Evolutionary conservation across 208 protist species (phyloP), one percentile per base, ranked within the genome.

Genomic region (Dictyostelium gargantuum): DNA sequence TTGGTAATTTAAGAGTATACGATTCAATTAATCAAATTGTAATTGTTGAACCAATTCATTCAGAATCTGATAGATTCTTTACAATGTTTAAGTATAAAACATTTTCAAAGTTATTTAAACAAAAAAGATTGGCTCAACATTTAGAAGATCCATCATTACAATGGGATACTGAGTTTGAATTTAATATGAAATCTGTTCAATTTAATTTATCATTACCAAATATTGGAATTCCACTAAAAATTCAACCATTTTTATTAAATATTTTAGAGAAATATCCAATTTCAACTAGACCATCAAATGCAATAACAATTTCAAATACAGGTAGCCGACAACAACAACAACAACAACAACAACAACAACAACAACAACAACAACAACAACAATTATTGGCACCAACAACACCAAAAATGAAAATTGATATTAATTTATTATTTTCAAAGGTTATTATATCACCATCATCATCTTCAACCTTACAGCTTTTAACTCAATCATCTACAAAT

Each of bases 71-170:
- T 48, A 75, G 23, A 46, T 75, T 75, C 70, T 75, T 75, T 48
- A 75, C 40, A 19, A 75, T 75, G 70, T 75, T 75, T 46, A 75
- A 75, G 48, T 75, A 75, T 48, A 75, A 42, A 46, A 75, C 70
- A 11, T 70, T 40, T 40, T 29, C n/a, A 38, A 70, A 32, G 40
- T 70, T 32, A 66, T 32, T 66, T 3, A 66, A 66, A 66, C n/a
- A 66, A 35, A 61, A 61, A 61, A 19, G 29, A 29, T 61, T 61
- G 29, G 23, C 26, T 29, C 54, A n/a, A 61, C 23, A 29, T 29
- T n/a, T 61, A 13, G n/a, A 66, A 19, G n/a, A 66, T 66, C 58
- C 58, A 66, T 29, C 29, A 11, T 70, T 70, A 70, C 32, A 48
- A 32, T 75, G 70, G 70, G 70, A 75, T 46, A 46, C 42, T 1